Percentiles rank a stretch among this genome's conserved stretches.
Conservation (phyloP, 495 filamentous ascomycete species). For the Penicillium subrubescens region DNA sequence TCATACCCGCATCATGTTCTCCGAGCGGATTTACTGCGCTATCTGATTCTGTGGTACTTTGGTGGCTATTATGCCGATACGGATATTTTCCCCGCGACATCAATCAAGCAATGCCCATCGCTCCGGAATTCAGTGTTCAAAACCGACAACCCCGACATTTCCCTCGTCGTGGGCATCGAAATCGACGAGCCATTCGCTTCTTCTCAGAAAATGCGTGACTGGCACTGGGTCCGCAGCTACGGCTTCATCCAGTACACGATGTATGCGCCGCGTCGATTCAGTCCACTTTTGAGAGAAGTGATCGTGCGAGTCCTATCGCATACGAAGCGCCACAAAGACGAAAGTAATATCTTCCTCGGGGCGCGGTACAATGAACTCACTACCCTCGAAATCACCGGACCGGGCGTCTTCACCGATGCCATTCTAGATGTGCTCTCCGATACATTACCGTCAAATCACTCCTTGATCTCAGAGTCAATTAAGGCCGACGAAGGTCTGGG, state of each 20-base stretch:
- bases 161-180: conserved; percentile 43
- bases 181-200: conserved; percentile 47
- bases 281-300: conserved; percentile 37
- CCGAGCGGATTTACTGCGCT: conserved; percentile 52
- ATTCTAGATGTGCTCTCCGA: conserved; percentile 41
- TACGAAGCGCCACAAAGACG: conserved; percentile 31
- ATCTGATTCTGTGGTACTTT: conserved; percentile 49
- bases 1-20: conserved; percentile 43
- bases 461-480: conserved; percentile 30
- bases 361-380: conserved; percentile 32
- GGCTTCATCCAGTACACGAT: conserved; percentile 46
- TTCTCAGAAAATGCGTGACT: conserved; percentile 33
- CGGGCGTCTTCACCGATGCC: conserved; percentile 45
- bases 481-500: conserved; percentile 31
- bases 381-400: conserved; percentile 41
- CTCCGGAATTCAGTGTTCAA: conserved; percentile 26
- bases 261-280: conserved; percentile 44
- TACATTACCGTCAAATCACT: conserved; percentile 34
- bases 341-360: conserved; percentile 14
- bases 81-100: conserved; percentile 38
- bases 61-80: conserved; percentile 57
- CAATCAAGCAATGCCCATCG: conserved; percentile 37
- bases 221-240: conserved; percentile 45
- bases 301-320: conserved; percentile 44
- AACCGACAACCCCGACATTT: conserved; percentile 28